phyloP scores from a whole-genome alignment of 164 flowering plant species.

The Brasenia schreberi region DNA sequence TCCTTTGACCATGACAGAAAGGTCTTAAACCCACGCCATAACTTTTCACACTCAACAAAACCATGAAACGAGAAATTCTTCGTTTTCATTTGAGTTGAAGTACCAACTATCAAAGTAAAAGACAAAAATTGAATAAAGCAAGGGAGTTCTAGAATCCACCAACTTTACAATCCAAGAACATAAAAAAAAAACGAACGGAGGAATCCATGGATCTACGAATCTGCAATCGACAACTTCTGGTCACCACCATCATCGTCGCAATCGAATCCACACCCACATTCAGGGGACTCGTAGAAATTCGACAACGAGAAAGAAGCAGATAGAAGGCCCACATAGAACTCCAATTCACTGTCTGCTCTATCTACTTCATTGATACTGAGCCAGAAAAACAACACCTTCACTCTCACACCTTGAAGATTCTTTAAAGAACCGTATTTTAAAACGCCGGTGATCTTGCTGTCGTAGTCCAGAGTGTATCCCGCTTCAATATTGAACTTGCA shows the following conservation, averaged over 20 bases:
- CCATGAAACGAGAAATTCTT: neutral
- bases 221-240: neutral
- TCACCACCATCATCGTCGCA: slow-evolving; percentile 1
- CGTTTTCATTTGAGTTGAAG: neutral
- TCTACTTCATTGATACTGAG: slow-evolving; percentile 12
- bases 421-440: slow-evolving; percentile 14
- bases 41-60: neutral
- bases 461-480: slow-evolving; percentile 16
- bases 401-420: slow-evolving; percentile 20
- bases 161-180: too few species aligned
- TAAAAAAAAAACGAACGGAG: neutral
- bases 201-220: neutral
- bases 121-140: neutral
- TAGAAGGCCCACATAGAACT: slow-evolving; percentile 15
- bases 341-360: slow-evolving; percentile 6
- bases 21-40: neutral
- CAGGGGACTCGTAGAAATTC: slow-evolving; percentile 18
- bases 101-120: neutral
- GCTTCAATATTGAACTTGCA: slow-evolving; percentile 15
- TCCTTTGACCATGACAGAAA: neutral
- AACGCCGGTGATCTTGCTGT: slow-evolving; percentile 13
- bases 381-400: slow-evolving; percentile 20
- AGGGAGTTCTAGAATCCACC: neutral
- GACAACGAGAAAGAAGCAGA: slow-evolving; percentile 16
- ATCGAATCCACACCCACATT: slow-evolving; percentile 8